Conservation (phyloP, 2,329 filamentous ascomycete species). For the Neopestalotiopsis sp. region DNA sequence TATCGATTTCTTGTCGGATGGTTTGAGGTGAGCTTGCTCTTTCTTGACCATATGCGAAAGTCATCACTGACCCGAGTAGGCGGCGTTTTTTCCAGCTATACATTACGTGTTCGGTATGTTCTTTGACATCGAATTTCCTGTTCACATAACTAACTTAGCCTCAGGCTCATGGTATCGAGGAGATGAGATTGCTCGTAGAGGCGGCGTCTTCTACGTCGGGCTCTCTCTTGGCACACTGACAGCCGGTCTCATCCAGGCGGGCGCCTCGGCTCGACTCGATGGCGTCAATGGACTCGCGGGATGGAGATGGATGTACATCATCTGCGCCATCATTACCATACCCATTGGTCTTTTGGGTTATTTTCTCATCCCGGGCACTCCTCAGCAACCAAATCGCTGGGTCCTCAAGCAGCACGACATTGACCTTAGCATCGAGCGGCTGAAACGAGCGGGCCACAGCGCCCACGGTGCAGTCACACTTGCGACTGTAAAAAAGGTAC, state of each 20-base stretch:
- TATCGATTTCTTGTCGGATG: slow-evolving; percentile 59
- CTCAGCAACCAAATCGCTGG: slow-evolving; percentile 26
- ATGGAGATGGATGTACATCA: slow-evolving; percentile 64
- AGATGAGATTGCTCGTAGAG: slow-evolving; percentile 51
- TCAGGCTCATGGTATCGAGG: slow-evolving; percentile 54
- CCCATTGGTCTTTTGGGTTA: slow-evolving; percentile 56
- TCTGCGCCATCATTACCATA: slow-evolving; percentile 58
- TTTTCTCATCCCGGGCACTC: slow-evolving; percentile 54
- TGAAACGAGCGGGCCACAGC: slow-evolving; percentile 44
- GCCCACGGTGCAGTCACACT: slow-evolving; percentile 20
- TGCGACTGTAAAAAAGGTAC: slow-evolving; percentile 35
- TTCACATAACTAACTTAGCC: slow-evolving; percentile 12
- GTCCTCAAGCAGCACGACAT: slow-evolving; percentile 43
- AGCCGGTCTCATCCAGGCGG: slow-evolving; percentile 54
- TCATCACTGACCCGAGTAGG: slow-evolving; percentile 16
- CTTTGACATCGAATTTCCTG: not conserved
- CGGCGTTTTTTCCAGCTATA: slow-evolving; percentile 45
- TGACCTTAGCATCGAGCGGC: slow-evolving; percentile 46
- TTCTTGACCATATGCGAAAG: not conserved
- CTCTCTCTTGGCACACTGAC: slow-evolving; percentile 57
- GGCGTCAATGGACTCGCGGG: slow-evolving; percentile 51
- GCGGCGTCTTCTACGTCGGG: slow-evolving; percentile 57
- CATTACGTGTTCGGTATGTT: slow-evolving; percentile 41
- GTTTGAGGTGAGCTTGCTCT: slow-evolving; percentile 45
- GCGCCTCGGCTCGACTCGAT: slow-evolving; percentile 44